phyloP scores from a whole-genome alignment of 2,329 filamentous ascomycete genomes.

The Byssoonygena ceratinophila region DNA sequence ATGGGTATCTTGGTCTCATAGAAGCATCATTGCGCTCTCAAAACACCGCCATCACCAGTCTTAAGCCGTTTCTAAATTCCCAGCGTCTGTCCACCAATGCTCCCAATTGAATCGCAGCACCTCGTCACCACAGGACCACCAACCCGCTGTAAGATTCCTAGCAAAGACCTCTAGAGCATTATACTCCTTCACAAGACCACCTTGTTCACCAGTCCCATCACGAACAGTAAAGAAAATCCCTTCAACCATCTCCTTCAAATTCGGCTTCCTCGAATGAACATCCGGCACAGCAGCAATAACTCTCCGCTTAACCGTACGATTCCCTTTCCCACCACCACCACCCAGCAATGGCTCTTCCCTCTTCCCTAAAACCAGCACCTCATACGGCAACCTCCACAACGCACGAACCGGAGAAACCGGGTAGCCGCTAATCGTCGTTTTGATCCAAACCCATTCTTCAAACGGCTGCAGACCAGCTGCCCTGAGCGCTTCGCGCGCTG shows the following conservation, averaged over 20 bases:
- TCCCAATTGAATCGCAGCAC: slow-evolving; percentile 50
- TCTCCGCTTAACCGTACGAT: slow-evolving; percentile 32
- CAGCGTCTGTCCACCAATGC: slow-evolving; percentile 38
- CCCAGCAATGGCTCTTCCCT: neutral
- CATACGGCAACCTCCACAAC: slow-evolving; percentile 52
- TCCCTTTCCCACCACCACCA: slow-evolving; percentile 10
- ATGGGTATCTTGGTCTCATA: neutral
- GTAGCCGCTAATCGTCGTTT: slow-evolving; percentile 45
- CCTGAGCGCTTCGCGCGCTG: slow-evolving; percentile 37
- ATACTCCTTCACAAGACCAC: slow-evolving; percentile 27
- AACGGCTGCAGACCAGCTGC: slow-evolving; percentile 40
- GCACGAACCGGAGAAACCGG: slow-evolving; percentile 44
- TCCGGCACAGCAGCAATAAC: slow-evolving; percentile 52
- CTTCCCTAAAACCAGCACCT: slow-evolving; percentile 43
- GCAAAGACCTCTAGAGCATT: slow-evolving; percentile 52
- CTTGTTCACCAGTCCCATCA: neutral
- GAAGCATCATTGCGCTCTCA: neutral
- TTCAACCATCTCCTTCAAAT: slow-evolving; percentile 47
- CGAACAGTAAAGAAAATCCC: slow-evolving; percentile 30
- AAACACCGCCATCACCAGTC: neutral
- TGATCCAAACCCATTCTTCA: slow-evolving; percentile 57
- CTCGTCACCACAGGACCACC: slow-evolving; percentile 54
- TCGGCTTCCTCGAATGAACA: slow-evolving; percentile 55
- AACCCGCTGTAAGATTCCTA: slow-evolving; percentile 48
- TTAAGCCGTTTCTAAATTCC: neutral